Evolutionary conservation across 2,329 filamentous ascomycete species (phyloP).

Genomic region (Calonectria naviculata): DNA sequence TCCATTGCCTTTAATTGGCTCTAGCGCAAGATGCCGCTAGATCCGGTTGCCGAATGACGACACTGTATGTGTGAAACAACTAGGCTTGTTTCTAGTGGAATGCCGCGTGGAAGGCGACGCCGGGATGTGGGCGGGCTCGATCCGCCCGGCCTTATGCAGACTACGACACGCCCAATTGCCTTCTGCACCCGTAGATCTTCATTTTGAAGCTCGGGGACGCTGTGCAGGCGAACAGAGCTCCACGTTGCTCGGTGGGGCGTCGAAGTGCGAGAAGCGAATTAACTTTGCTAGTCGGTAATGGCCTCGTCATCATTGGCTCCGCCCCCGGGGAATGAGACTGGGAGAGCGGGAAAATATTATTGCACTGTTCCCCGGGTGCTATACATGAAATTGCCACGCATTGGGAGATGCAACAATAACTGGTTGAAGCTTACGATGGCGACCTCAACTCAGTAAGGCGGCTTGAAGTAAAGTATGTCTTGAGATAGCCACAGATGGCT

Average conservation of each 20-base stretch:
- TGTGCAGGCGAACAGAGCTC: background rate
- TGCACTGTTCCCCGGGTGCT: background rate
- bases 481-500: background rate
- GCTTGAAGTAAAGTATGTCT: background rate
- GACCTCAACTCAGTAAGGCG: no score
- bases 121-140: background rate
- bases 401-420: no score
- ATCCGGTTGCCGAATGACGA: background rate
- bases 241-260: background rate
- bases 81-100: background rate
- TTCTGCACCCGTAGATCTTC: conserved; percentile 4
- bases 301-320: conserved; percentile 3
- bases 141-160: background rate
- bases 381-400: background rate
- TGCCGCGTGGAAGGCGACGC: conserved; percentile 6
- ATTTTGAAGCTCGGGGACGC: background rate
- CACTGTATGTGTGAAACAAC: background rate
- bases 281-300: background rate
- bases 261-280: background rate
- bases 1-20: background rate
- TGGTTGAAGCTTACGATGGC: background rate
- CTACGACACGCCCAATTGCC: background rate
- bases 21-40: background rate
- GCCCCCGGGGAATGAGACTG: background rate
- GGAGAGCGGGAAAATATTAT: background rate